Evolutionary conservation across 805 yeast genomes (phyloP), one percentile per base, ranked within the genome.

Genomic region (Torulaspora gathmanii): DNA sequence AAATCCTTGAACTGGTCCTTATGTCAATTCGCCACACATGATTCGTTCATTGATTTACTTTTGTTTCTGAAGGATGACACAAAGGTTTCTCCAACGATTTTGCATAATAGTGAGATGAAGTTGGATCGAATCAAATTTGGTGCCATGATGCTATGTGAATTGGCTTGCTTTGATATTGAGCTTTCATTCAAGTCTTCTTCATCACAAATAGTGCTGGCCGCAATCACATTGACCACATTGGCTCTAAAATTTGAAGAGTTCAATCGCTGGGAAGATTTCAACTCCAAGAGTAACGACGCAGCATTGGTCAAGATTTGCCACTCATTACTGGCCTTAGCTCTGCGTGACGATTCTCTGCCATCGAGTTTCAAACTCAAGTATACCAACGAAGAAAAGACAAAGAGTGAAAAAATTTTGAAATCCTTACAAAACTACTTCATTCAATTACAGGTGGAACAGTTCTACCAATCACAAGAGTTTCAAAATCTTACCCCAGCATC

Each of bases 1-100:
- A 78, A 76, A 56, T 71, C 79, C 4, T 68, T 85, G 49, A 70
- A 78, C 44, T 85, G 91, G 91, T 71, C 76, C 51, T 67, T 83
- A 29, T 73, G 78, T 40, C 51, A 52, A 26, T 68, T 74, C 27
- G 79, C 86, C 19, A 79, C 86, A 3, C 75, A 78, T 53, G 89
- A 83, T 61, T 67, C 75, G 10, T 80, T 80, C 55, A 68, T 83
- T 45, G 87, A 83, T 55, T 61, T 82, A 42, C 72, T 71, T 54
- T 62, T 82, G 42, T 50, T 56, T 35, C 42, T 51, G 20, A 47
- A 46, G 29, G 48, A 50, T 30, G 43, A 48, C 39, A 44, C 49
- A 23, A 42, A 44, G 43, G 35, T 35, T 11, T 37, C 46, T n/a
- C 40, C 48, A 8, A 28, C 43, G 11, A 46, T 53, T 19, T 29